phyloP scores from a whole-genome alignment of 306 rosid genomes.

The Lathyrus sativus region DNA sequence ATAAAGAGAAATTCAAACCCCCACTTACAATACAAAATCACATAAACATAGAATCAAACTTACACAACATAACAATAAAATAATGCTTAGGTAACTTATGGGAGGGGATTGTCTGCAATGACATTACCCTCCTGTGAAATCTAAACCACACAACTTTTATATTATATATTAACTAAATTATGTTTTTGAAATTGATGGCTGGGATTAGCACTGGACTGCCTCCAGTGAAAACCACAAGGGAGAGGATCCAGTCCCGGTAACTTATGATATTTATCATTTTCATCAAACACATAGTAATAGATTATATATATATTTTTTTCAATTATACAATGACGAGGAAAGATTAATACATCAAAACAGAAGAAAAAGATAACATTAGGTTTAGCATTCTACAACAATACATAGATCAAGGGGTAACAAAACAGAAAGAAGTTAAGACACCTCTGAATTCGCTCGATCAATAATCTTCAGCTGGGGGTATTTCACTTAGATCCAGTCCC shows the following conservation, averaged over 20 bases:
- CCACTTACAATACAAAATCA: too few species aligned
- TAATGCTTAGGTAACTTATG: too few species aligned
- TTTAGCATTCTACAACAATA: constrained; percentile 34
- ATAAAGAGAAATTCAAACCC: too few species aligned
- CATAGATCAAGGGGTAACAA: constrained; percentile 2
- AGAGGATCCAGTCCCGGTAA: not conserved
- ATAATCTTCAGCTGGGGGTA: constrained; percentile 56
- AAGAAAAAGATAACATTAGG: constrained; percentile 21
- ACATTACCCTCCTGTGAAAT: too few species aligned
- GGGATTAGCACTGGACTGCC: too few species aligned
- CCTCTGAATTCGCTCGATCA: constrained; percentile 32
- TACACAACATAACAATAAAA: too few species aligned
- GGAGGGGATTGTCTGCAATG: too few species aligned
- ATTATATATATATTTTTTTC: not conserved
- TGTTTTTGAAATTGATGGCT: too few species aligned
- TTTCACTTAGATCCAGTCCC: constrained; percentile 73
- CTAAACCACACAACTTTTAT: too few species aligned
- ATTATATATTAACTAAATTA: too few species aligned
- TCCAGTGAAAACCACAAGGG: too few species aligned
- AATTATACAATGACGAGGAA: constrained; percentile 2
- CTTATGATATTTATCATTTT: not conserved
- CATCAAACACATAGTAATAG: constrained; percentile 9
- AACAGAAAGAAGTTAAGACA: not conserved
- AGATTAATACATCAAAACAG: constrained; percentile 30
- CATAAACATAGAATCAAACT: too few species aligned